Evolutionary conservation across 2,329 filamentous ascomycete species (phyloP).

Genomic region (Amphichorda felina): DNA sequence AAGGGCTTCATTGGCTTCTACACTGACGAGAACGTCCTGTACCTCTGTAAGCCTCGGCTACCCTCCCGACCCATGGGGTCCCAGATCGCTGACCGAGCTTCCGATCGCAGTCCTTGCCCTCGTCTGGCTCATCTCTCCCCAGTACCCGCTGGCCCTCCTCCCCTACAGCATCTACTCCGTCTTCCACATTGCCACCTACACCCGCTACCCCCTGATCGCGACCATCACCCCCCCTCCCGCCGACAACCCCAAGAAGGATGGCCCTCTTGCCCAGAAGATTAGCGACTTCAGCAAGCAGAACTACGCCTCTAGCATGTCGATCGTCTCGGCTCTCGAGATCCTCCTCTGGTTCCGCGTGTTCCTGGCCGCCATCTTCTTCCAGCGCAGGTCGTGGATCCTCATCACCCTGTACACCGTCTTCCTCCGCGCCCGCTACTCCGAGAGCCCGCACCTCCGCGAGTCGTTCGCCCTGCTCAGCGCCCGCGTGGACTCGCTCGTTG

Average conservation of each 20-base stretch:
- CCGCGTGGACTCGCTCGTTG: slow-evolving; percentile 68
- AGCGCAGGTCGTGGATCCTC: slow-evolving; percentile 82
- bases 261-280: slow-evolving; percentile 66
- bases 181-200: slow-evolving; percentile 97
- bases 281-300: slow-evolving; percentile 94
- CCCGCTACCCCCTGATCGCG: slow-evolving; percentile 84
- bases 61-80: too few relatives aligned
- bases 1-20: slow-evolving; percentile 53
- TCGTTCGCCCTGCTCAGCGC: slow-evolving; percentile 62
- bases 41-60: slow-evolving; percentile 58
- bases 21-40: slow-evolving; percentile 94
- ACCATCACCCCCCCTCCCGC: slow-evolving; percentile 60
- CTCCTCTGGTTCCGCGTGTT: slow-evolving; percentile 74
- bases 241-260: slow-evolving; percentile 40
- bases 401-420: slow-evolving; percentile 80
- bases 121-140: slow-evolving; percentile 85
- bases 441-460: slow-evolving; percentile 87
- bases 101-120: slow-evolving; percentile 65
- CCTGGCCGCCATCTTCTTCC: slow-evolving; percentile 73
- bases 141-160: slow-evolving; percentile 80
- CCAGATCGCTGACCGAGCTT: neutral
- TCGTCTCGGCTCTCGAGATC: slow-evolving; percentile 84
- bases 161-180: slow-evolving; percentile 95
- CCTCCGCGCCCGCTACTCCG: slow-evolving; percentile 77
- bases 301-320: slow-evolving; percentile 91